Evolutionary conservation across 495 filamentous ascomycete genomes (phyloP), one percentile per base, ranked within the genome.

Genomic region (Lophiostoma macrostomum): DNA sequence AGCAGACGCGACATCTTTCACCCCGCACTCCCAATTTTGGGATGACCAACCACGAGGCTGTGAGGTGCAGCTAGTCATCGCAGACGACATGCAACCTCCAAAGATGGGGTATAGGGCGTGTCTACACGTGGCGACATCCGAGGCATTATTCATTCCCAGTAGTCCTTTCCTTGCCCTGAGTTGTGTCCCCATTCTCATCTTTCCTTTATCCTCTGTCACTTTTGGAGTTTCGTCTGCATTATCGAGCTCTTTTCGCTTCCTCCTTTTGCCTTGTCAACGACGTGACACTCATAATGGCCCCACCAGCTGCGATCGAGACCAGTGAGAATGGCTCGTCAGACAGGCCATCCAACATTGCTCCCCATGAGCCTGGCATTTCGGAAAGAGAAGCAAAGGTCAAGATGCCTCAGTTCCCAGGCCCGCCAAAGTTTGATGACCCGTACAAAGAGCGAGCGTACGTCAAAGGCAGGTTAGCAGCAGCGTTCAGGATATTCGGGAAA

Each of bases 401-500:
- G 53, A 73, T 72, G 69, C 22, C 60, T 2, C 60, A 56, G 5
- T 73, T 81, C 43, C 73, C 79, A 0, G 56, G 64, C 1, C 71
- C 75, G 42, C 81, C 79, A 1, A 76, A 69, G 32, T 87, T 85
- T 57, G 69, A 75, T 4, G 76, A 84, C 65, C 79, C 79, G 46
- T 71, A 79, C 53, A 63, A 81, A 50, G 82, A 86, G 66, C 73
- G 83, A 7, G 76, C 80, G 31, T 86, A 82, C 55, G 72, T 84
- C 36, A 87, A 87, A 64, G 80, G 80, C 34, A 72, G 81, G 7
- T 71, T 88, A 11, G 83, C 80, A 5, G 75, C 81, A 3, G 84
- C 84, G 11, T 86, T 85, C 61, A 71, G 84, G 19, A 82, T 88
- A 45, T 86, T 88, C 48, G 84, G 80, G 6, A 83, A 85, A 63